These are phyloP conservation scores for Penicillium sp. DNA, from an alignment of 2,329 filamentous ascomycete genomes.

Conservation along the genomic window DNA sequence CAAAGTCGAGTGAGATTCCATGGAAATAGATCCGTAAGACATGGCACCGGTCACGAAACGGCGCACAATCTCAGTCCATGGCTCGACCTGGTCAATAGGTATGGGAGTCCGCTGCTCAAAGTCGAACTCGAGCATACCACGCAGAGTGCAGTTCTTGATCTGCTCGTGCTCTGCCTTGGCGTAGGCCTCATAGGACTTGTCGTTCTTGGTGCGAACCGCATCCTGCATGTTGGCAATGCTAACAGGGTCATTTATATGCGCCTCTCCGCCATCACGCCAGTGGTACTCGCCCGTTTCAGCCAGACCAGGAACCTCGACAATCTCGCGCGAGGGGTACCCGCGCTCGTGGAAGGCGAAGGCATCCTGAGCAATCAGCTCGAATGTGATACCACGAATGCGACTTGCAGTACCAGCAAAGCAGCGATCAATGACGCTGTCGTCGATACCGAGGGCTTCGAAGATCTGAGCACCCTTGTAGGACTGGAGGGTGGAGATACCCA, in stretches of 20 bases:
- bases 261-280: slow-evolving; percentile 93
- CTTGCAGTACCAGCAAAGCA: slow-evolving; percentile 94
- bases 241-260: slow-evolving; percentile 89
- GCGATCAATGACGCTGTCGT: slow-evolving; percentile 84
- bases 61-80: slow-evolving; percentile 95
- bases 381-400: slow-evolving; percentile 89
- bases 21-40: slow-evolving; percentile 97
- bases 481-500: slow-evolving; percentile 95
- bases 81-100: slow-evolving; percentile 93
- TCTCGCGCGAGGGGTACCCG: slow-evolving; percentile 77
- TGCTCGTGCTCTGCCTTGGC: slow-evolving; percentile 89
- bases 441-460: slow-evolving; percentile 90
- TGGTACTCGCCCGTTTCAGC: slow-evolving; percentile 95
- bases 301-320: slow-evolving; percentile 71
- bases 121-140: slow-evolving; percentile 91
- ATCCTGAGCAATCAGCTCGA: slow-evolving; percentile 89
- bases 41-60: slow-evolving; percentile 96
- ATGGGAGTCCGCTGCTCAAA: slow-evolving; percentile 82
- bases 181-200: slow-evolving; percentile 97
- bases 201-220: slow-evolving; percentile 92
- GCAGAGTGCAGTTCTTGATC: slow-evolving; percentile 92
- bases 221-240: slow-evolving; percentile 97
- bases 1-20: slow-evolving; percentile 95
- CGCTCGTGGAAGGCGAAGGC: slow-evolving; percentile 92
- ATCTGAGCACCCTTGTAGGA: slow-evolving; percentile 98